Base-by-base conservation (phyloP, 179 eudicot genomes). In the Gypsophila paniculata region DNA sequence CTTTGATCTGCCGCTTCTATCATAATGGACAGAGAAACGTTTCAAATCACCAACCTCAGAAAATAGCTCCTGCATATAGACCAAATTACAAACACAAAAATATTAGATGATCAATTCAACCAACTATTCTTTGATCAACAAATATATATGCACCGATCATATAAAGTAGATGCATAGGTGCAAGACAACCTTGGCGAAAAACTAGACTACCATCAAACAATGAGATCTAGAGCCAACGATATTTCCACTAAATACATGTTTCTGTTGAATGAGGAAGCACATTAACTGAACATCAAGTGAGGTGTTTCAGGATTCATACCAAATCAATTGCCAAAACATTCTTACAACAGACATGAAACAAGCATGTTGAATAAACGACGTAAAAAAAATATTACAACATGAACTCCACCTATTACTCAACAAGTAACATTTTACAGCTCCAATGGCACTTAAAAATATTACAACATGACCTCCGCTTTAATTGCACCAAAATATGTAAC, bases 1-100 rank as follows among this genome's bases (percentile, higher is more conserved):
- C 91, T 89, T 90, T 69, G 91, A 89, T 76, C 96, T 82, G 26
- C 94, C 94, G 42, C 91, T 90, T 75, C 84, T 85, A 73, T 90
- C 96, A 68, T 89, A 90, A 73, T 90, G 91, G 64, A 89, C 77
- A 5, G 78, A 61, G 42, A 79, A 84, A 6, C 88, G 79, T 75
- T 90, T 89, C 71, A 90, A 36, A 61, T 90, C 96, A 76, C 96
- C 96, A 32, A 83, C 87, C 80, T 90, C 96, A 15, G 94, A 69
- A 58, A 90, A 90, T 51, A 90, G 94, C 78, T 85, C 87, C 96
- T 90, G 86, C 44, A 62, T 51, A 72, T 18, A 34, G 48, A 32
- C 29, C 12, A 36, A 21, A 36, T 38, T 34, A 17, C 44, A 10
- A 18, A 36, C 65, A 10, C 36, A 65, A 21, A 32, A 32, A 22